phyloP scores from a whole-genome alignment of 2,329 filamentous ascomycete genomes.

The Ceratocystis variospora region DNA sequence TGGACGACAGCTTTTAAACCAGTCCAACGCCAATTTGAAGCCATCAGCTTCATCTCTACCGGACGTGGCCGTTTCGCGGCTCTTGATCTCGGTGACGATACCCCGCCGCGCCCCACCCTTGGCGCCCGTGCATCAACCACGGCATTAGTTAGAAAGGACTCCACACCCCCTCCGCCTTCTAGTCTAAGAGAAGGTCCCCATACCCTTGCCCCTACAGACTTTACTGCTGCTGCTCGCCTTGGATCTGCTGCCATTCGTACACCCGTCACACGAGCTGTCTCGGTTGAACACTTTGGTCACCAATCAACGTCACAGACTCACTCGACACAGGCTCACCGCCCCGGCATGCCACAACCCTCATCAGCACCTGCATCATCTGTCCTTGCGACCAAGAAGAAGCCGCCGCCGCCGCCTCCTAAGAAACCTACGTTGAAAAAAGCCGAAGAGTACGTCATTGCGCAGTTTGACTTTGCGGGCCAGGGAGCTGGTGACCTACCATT shows the following conservation, averaged over 20 bases:
- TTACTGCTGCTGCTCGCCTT: slow-evolving; percentile 15
- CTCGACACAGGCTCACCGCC: neutral
- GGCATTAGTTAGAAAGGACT: neutral
- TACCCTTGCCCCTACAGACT: slow-evolving; percentile 17
- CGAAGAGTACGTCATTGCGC: slow-evolving; percentile 51
- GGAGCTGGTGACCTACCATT: slow-evolving; percentile 58
- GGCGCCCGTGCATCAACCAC: slow-evolving; percentile 12
- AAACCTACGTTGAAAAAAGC: slow-evolving; percentile 49
- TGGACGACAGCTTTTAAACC: slow-evolving; percentile 53
- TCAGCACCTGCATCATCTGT: slow-evolving; percentile 7
- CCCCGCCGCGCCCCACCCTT: neutral
- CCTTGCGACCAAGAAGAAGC: slow-evolving; percentile 12
- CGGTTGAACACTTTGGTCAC: slow-evolving; percentile 17
- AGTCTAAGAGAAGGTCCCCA: slow-evolving; percentile 9
- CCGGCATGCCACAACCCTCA: slow-evolving; percentile 7
- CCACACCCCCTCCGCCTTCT: neutral
- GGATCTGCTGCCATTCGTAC: slow-evolving; percentile 3
- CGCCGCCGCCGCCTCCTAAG: slow-evolving; percentile 40
- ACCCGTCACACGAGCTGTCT: slow-evolving; percentile 9
- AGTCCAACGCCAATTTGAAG: slow-evolving; percentile 52
- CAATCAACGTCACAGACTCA: slow-evolving; percentile 14
- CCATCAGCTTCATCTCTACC: slow-evolving; percentile 46
- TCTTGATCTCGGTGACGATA: slow-evolving; percentile 13
- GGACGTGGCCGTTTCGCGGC: slow-evolving; percentile 47
- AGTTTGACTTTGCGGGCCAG: slow-evolving; percentile 63